Percentiles rank a stretch among this genome's conserved stretches.
Conservation (phyloP, 345 rosid genomes). For the Sisymbrium irio region DNA sequence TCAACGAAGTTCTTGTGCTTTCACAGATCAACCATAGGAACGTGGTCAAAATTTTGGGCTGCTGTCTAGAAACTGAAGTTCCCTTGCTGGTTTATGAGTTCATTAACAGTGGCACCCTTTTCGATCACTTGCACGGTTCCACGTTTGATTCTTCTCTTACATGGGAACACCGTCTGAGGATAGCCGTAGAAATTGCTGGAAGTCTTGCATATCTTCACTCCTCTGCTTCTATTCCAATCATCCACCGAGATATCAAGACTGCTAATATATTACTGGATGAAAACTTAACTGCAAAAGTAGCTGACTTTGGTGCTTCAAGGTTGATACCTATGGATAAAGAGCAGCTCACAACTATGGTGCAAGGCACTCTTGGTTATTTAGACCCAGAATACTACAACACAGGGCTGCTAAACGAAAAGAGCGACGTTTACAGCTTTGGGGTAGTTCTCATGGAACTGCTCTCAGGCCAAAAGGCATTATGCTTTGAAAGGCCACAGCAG, state of each 20-base stretch:
- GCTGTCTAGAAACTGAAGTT: constrained; percentile 27
- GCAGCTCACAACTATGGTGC: constrained; percentile 40
- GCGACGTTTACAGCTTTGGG: constrained; percentile 52
- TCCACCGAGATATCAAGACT: constrained; percentile 44
- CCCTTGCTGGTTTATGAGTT: constrained; percentile 31
- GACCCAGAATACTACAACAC: constrained; percentile 43
- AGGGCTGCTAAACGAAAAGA: constrained; percentile 33
- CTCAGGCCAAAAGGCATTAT: constrained; percentile 26
- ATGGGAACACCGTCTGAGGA: constrained; percentile 35
- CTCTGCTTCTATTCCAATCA: constrained; percentile 34
- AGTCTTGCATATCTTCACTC: constrained; percentile 41
- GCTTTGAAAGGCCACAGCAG: constrained; percentile 9
- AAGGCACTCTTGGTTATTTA: constrained; percentile 42
- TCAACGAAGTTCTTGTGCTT: constrained; percentile 32
- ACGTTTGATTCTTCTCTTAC: neutral
- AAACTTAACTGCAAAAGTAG: neutral
- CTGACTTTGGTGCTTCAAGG: neutral
- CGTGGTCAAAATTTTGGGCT: constrained; percentile 3
- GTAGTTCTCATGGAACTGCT: constrained; percentile 41
- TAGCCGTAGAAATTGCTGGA: constrained; percentile 38
- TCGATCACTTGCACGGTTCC: constrained; percentile 17
- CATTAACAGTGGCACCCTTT: constrained; percentile 28
- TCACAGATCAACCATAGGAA: constrained; percentile 32
- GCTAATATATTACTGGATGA: constrained; percentile 42
- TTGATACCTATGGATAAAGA: constrained; percentile 14